Base-by-base conservation (phyloP, 1,284 basidiomycete genomes). In the Stygiomarasmius scandens region DNA sequence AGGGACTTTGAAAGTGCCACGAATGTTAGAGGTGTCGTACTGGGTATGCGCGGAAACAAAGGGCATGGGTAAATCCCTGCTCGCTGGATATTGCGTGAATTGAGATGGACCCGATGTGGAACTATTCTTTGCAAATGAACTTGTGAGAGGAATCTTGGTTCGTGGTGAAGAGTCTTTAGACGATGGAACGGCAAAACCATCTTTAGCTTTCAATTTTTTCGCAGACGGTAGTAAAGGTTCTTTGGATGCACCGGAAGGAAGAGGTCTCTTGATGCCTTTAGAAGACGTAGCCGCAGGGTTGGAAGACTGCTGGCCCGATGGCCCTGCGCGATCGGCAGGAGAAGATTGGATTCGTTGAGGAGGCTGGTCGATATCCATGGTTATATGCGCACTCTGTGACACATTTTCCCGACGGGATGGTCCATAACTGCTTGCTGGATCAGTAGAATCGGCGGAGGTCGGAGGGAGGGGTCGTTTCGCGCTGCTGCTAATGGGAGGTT, bases 21-120 rank as follows among this genome's bases (percentile, higher is more conserved):
- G 38, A 19, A 34, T 14, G 32, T 14, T 34, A 34, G 32, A 34
- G 8, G 32, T 34, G 14, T 34, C 32, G 14, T 34, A 14, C 32
- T 34, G 32, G 14, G 8, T 34, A 14, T 34, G 8, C 32, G 32
- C 32, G 32, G 14, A 34, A 8, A 34, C 14, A 14, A 34, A 14
- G 14, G 32, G 32, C 14, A 8, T 34, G 32, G 32, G 32, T 14
- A 34, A 8, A 34, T 34, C 32, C 32, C 14, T 12, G n/a, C n/a
- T n/a, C n/a, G n/a, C n/a, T n/a, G n/a, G n/a, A n/a, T 49, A 24
- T 41, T 25, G 9, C 11, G 19, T 25, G 55, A 57, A 49, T 49
- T 48, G 32, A n/a, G 49, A 14, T 27, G 10, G 24, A 48, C 14
- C 16, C 6, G 47, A 22, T 29, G 51, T 14, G 24, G 16, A 9